phyloP scores from a whole-genome alignment of 495 filamentous ascomycete species.

The Antarctomyces pellizariae region DNA sequence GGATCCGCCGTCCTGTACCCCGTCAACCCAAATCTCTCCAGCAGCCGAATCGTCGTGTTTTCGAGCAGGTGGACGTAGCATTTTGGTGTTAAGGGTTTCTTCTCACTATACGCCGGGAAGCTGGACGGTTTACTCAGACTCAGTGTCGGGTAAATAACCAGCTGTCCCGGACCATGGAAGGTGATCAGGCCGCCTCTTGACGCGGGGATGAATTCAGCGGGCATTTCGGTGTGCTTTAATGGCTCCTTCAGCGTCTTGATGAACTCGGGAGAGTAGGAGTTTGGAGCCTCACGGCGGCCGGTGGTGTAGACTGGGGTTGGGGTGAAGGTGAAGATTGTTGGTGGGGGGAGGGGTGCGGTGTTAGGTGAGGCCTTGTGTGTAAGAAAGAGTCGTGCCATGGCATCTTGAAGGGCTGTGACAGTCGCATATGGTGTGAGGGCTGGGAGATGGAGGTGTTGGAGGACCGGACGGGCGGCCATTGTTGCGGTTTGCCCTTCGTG shows the following conservation, averaged over 20 bases:
- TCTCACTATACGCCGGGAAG: too few relatives aligned
- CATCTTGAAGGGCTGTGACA: constrained; percentile 18
- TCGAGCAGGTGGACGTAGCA: constrained; percentile 60
- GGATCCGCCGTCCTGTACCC: constrained; percentile 48
- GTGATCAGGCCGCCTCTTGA: constrained; percentile 77
- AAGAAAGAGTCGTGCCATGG: constrained; percentile 21
- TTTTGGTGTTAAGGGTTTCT: constrained; percentile 21
- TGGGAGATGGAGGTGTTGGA: constrained; percentile 52
- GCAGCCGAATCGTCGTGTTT: constrained; percentile 39
- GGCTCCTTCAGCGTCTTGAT: constrained; percentile 6
- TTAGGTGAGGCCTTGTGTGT: constrained; percentile 18
- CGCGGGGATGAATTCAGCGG: constrained; percentile 41
- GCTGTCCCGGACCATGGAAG: constrained; percentile 86
- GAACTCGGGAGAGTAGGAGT: constrained; percentile 14
- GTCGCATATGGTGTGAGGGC: constrained; percentile 22
- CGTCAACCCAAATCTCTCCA: constrained; percentile 29
- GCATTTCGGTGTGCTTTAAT: constrained; percentile 19
- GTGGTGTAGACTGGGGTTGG: constrained; percentile 74
- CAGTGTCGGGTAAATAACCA: constrained; percentile 72
- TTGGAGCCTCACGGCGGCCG: constrained; percentile 52
- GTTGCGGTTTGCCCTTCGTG: too few relatives aligned
- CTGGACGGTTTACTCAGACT: constrained; percentile 19
- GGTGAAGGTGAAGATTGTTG: constrained; percentile 63
- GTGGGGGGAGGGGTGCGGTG: constrained; percentile 20
- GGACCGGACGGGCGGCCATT: too few relatives aligned